phyloP scores from a whole-genome alignment of 495 filamentous ascomycete genomes.

The Tuber aestivum region DNA sequence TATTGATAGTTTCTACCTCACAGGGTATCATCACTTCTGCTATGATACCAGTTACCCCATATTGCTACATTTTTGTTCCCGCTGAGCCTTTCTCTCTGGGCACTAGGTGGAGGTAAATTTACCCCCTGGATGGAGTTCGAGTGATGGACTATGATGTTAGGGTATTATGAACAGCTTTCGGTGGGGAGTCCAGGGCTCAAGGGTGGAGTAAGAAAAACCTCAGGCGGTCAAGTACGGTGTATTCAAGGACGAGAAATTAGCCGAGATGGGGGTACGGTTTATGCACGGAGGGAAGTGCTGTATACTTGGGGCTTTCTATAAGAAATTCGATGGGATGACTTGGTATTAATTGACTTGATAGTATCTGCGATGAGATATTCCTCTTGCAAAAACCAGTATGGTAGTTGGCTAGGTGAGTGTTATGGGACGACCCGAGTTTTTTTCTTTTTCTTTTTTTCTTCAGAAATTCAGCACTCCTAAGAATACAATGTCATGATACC shows the following conservation, averaged over 20 bases:
- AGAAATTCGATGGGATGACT: background rate
- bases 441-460: too few relatives aligned
- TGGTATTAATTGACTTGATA: background rate
- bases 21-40: too few relatives aligned
- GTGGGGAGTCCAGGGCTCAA: background rate
- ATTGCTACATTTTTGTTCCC: background rate
- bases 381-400: background rate
- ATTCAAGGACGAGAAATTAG: background rate
- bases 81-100: too few relatives aligned
- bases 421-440: too few relatives aligned
- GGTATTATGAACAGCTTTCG: too few relatives aligned
- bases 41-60: background rate
- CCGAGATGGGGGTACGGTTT: background rate
- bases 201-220: background rate
- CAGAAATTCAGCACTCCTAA: too few relatives aligned
- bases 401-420: too few relatives aligned
- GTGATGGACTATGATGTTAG: background rate
- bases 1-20: background rate
- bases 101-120: too few relatives aligned
- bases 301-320: background rate
- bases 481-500: too few relatives aligned
- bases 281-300: background rate
- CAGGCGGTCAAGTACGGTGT: too few relatives aligned
- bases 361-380: background rate
- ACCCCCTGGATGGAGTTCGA: background rate